Base-by-base conservation (phyloP, 257 asterid species). In the Petunia axillaris region DNA sequence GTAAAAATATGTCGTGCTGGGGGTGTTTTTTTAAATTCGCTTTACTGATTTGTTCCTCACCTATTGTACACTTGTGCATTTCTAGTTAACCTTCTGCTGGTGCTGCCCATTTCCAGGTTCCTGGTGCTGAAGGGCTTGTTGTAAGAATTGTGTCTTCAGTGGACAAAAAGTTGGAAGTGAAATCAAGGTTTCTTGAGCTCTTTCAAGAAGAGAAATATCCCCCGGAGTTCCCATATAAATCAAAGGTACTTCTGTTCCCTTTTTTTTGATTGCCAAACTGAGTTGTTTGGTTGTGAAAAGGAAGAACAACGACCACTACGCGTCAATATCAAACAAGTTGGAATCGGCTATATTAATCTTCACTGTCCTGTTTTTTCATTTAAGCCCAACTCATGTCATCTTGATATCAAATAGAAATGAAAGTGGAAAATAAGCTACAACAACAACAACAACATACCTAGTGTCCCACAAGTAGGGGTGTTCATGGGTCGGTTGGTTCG, bases 101-200 rank as follows among this genome's bases (percentile, higher is more conserved):
- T 50, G 60, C 50, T 50, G 52, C 13, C 36, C 13, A 48, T 37
- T 84, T 44, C 53, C 90, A 95, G 99, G 92, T 95, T 83, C 95
- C 96, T 9, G 99, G 95, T 83, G 99, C 98, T 74, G 98, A 95
- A 63, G 94, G 94, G 75, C 99, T 95, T 82, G 99, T 95, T 78
- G 92, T 95, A 6, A 85, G 99, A 87, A 97, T 95, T 80, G 99
- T 95, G 41, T 95, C 98, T 70, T 95, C 99, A 64, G 98, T 95
- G 84, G 98, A 95, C 93, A 95, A 92, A 85, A 95, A 93, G 85
- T 87, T 93, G 91, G 99, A 95, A 79, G 99, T 95, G 4, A 95
- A 95, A 64, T 89, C 97, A 50, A 97, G 97, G 59, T 95, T 95
- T 89, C 97, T 90, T 78, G 98, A 95, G 76, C 91, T 91, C 67